Conservation (phyloP, 345 rosid genomes). For the Mercurialis annua region DNA sequence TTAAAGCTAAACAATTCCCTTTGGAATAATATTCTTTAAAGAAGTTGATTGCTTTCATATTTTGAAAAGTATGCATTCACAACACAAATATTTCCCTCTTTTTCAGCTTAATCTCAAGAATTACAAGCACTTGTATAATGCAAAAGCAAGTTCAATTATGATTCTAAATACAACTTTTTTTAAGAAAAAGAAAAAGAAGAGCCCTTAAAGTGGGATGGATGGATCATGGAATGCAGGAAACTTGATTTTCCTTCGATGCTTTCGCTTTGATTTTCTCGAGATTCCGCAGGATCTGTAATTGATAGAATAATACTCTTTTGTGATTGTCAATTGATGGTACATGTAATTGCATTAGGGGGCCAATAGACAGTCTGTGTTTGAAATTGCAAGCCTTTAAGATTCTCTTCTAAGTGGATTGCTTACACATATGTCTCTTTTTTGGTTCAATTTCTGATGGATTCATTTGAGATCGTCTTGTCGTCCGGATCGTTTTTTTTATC, state of each 20-base stretch:
- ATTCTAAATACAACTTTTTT: neutral
- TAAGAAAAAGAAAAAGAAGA: neutral
- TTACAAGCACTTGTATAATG: neutral
- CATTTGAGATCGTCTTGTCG: too few species aligned
- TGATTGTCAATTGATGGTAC: slow-evolving; percentile 11
- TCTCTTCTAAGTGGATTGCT: slow-evolving; percentile 30
- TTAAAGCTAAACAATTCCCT: slow-evolving; percentile 31
- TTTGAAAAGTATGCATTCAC: slow-evolving; percentile 11
- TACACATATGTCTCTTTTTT: slow-evolving; percentile 16
- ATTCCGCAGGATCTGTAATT: slow-evolving; percentile 5
- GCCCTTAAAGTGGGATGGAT: neutral
- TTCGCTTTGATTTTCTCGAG: slow-evolving; percentile 1
- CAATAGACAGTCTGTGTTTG: slow-evolving; percentile 21
- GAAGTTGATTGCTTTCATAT: slow-evolving; percentile 31
- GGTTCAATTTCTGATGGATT: slow-evolving; percentile 21
- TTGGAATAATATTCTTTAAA: slow-evolving; percentile 42
- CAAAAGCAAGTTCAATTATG: slow-evolving; percentile 16
- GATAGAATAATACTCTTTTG: neutral
- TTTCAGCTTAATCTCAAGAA: slow-evolving; percentile 26
- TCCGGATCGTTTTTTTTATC: too few species aligned
- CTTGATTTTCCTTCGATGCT: slow-evolving; percentile 7
- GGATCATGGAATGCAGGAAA: slow-evolving; percentile 10
- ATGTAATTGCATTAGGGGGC: slow-evolving; percentile 10
- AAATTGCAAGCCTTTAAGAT: slow-evolving; percentile 24
- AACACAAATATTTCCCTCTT: slow-evolving; percentile 21